Conservation (phyloP, 2,329 filamentous ascomycete species). For the Eutypella sp. region DNA sequence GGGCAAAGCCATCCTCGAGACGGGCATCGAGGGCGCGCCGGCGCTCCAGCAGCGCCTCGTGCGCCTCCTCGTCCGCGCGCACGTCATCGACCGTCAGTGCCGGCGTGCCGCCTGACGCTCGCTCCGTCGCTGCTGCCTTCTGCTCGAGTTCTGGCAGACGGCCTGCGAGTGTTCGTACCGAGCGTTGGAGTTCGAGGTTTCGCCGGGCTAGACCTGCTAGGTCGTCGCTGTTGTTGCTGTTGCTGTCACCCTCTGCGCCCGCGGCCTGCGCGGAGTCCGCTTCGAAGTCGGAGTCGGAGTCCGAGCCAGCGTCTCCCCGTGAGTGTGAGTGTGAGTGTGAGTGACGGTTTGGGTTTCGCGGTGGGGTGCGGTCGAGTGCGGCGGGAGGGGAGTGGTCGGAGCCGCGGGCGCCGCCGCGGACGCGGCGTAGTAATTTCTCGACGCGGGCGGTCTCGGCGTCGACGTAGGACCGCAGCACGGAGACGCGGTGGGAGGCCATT, state of each 20-base stretch:
- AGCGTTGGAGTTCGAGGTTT: slow-evolving; percentile 70
- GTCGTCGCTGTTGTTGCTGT: background rate
- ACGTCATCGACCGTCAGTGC: slow-evolving; percentile 50
- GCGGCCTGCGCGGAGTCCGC: background rate
- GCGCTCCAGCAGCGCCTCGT: slow-evolving; percentile 50
- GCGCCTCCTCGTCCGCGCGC: slow-evolving; percentile 51
- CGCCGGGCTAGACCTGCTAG: slow-evolving; percentile 48
- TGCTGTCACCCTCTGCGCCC: too few species aligned
- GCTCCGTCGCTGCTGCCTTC: slow-evolving; percentile 39
- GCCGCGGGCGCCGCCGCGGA: slow-evolving; percentile 33
- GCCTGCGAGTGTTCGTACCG: slow-evolving; percentile 59
- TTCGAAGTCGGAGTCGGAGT: slow-evolving; percentile 33
- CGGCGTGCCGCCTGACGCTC: slow-evolving; percentile 20
- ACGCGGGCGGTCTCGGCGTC: slow-evolving; percentile 42
- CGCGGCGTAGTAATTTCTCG: slow-evolving; percentile 33
- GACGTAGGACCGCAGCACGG: slow-evolving; percentile 52
- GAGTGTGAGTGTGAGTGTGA: too few species aligned
- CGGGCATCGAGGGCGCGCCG: slow-evolving; percentile 58
- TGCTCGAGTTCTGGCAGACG: slow-evolving; percentile 65
- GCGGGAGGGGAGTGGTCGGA: too few species aligned
- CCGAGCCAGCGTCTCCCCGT: too few species aligned
- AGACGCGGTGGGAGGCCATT: slow-evolving; percentile 50
- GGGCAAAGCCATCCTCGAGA: slow-evolving; percentile 62
- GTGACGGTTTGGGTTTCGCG: too few species aligned
- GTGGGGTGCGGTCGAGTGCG: too few species aligned